Evolutionary conservation across 2,329 filamentous ascomycete genomes (phyloP), one percentile per base, ranked within the genome.

Genomic region (Botryotinia globosa): DNA sequence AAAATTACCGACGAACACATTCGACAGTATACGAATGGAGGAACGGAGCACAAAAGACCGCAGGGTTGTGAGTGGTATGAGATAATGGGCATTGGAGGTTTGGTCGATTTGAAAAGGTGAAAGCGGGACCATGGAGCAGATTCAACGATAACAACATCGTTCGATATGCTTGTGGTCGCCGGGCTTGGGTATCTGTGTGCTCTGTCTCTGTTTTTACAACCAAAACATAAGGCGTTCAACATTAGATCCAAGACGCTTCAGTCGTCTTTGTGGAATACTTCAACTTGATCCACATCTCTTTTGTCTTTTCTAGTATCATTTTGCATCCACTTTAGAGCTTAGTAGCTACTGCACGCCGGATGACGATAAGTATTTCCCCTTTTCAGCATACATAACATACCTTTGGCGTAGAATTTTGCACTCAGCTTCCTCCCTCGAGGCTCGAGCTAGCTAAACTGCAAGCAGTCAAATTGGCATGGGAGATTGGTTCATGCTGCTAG

Each of bases 161-260:
- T 72, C 83, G 77, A 85, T 83, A 81, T 82, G 83, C 82, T 82
- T 82, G 80, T 79, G 80, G 82, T 82, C 81, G 82, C 83, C 83
- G 82, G 83, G 81, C 85, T 87, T 88, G 88, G 87, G 87, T 90
- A 87, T 88, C 84, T 88, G 78, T 81, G 89, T 89, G 87, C 88
- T 87, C 88, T 89, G 87, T 91, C 87, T 80, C 87, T 91, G 89
- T 91, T 93, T 93, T 92, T 91, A 86, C 90, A 93, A 93, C 90
- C 92, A 93, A 92, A 92, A 89, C 90, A 87, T 84, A 84, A 86
- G 90, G 88, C 88, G 89, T 91, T 92, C 90, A 92, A 93, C 90
- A 88, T 85, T 83, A 88, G 88, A 89, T 88, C 88, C 88, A 90
- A 88, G 87, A 86, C 86, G 86, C 85, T 85, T 85, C 82, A 82